phyloP scores from a whole-genome alignment of 176 grass and related monocot genomes.

The Puya raimondii region DNA sequence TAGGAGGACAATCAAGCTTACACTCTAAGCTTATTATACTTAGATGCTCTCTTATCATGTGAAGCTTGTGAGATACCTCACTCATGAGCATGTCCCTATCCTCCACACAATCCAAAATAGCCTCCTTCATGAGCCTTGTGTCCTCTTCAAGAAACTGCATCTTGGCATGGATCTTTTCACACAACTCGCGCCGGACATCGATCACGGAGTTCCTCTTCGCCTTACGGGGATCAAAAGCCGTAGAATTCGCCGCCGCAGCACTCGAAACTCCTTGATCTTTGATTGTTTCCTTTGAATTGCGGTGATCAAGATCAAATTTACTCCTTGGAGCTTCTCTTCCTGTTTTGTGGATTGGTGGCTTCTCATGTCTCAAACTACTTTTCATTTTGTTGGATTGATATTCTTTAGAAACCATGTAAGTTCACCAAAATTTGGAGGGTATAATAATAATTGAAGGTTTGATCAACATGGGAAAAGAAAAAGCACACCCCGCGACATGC shows the following conservation, averaged over 20 bases:
- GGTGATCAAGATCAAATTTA: too few relatives aligned
- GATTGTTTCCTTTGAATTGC: too few relatives aligned
- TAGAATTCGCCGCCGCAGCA: neutral
- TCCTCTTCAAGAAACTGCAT: constrained; percentile 1
- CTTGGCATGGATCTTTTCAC: neutral
- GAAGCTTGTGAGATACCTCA: neutral
- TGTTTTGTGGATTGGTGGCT: too few relatives aligned
- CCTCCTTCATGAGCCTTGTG: neutral
- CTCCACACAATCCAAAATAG: neutral
- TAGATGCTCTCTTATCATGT: neutral
- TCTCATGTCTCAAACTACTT: too few relatives aligned
- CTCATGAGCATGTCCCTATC: neutral
- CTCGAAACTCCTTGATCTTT: too few relatives aligned
- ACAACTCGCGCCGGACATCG: neutral
- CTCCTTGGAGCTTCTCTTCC: too few relatives aligned
- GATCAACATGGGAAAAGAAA: too few relatives aligned
- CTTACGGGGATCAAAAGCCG: neutral
- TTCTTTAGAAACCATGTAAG: too few relatives aligned
- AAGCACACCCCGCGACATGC: too few relatives aligned
- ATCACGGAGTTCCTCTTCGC: neutral
- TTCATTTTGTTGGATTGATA: too few relatives aligned
- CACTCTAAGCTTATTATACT: neutral
- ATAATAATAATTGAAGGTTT: too few relatives aligned
- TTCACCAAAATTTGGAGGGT: too few relatives aligned
- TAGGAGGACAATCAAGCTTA: neutral